These are phyloP conservation scores for Citrullus mucosospermus DNA, from an alignment of 306 rosid genomes.

Conservation along the genomic window DNA sequence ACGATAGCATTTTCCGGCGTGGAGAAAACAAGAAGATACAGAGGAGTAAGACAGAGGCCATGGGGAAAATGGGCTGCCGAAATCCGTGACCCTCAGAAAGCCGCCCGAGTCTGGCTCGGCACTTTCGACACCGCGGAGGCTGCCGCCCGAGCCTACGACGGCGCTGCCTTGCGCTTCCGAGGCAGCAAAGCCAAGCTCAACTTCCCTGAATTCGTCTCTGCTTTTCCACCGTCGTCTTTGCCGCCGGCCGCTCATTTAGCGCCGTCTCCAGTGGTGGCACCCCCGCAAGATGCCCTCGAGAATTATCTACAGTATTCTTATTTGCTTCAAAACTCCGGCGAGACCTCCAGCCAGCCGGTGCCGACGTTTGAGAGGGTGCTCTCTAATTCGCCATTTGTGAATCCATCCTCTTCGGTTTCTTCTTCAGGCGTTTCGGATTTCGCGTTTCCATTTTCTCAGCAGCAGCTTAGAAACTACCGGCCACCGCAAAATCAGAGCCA, in stretches of 20 bases:
- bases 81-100: slow-evolving; percentile 13
- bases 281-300: neutral
- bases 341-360: neutral
- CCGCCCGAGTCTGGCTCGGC: slow-evolving; percentile 14
- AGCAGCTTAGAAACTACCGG: neutral
- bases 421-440: neutral
- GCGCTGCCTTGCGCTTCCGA: slow-evolving; percentile 11
- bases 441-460: neutral
- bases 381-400: neutral
- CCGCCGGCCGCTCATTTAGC: neutral
- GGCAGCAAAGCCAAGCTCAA: slow-evolving; percentile 16
- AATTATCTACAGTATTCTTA: neutral
- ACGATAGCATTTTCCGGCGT: neutral
- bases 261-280: neutral
- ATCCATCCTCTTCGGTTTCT: neutral
- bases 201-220: slow-evolving; percentile 12
- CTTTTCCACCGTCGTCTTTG: neutral
- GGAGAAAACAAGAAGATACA: slow-evolving; percentile 3
- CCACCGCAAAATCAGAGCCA: neutral
- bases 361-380: neutral
- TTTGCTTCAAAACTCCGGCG: neutral
- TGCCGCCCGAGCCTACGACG: slow-evolving; percentile 12
- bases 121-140: slow-evolving; percentile 13
- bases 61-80: slow-evolving; percentile 19
- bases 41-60: slow-evolving; percentile 19